phyloP scores from a whole-genome alignment of 768 basidiomycete genomes.

The Russula emetica region DNA sequence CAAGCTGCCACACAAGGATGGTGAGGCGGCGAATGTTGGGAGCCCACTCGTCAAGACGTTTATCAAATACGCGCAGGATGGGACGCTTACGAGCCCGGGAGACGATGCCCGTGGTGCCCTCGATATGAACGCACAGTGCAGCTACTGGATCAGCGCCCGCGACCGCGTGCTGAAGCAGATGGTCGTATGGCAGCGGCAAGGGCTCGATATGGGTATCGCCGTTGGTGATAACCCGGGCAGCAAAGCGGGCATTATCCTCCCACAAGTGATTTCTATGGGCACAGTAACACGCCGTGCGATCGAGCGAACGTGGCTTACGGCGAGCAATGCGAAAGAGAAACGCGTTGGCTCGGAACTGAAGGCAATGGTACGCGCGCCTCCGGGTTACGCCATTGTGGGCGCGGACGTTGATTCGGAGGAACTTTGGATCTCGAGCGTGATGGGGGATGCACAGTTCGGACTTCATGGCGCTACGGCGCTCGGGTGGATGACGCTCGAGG shows the following conservation, averaged over 20 bases:
- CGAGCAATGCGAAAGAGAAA: conserved; percentile 96
- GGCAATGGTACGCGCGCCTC: conserved; percentile 93
- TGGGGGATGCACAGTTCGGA: conserved; percentile 98
- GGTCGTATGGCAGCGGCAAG: conserved; percentile 74
- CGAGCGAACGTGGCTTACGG: conserved; percentile 97
- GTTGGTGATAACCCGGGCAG: conserved; percentile 31
- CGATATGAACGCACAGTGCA: conserved; percentile 90
- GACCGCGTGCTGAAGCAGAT: conserved; percentile 91
- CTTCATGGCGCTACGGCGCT: conserved; percentile 94
- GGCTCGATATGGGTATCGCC: conserved; percentile 50
- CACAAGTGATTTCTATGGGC: conserved; percentile 97
- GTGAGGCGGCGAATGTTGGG: conserved; percentile 93
- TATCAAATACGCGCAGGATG: conserved; percentile 82
- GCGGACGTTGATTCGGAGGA: conserved; percentile 99
- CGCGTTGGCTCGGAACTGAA: conserved; percentile 98
- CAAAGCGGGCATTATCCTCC: conserved; percentile 89
- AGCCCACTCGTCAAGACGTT: conserved; percentile 87
- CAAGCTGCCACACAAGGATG: conserved; percentile 95
- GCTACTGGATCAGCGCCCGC: conserved; percentile 94
- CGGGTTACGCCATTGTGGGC: conserved; percentile 91
- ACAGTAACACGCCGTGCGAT: conserved; percentile 97
- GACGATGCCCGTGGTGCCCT: conserved; percentile 79
- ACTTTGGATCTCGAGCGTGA: conserved; percentile 96
- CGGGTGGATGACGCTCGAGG: conserved; percentile 99
- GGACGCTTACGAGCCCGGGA: conserved; percentile 77